Evolutionary conservation across 73 alveolate genomes (phyloP).

Genomic region (Paramecium sonneborni): DNA sequence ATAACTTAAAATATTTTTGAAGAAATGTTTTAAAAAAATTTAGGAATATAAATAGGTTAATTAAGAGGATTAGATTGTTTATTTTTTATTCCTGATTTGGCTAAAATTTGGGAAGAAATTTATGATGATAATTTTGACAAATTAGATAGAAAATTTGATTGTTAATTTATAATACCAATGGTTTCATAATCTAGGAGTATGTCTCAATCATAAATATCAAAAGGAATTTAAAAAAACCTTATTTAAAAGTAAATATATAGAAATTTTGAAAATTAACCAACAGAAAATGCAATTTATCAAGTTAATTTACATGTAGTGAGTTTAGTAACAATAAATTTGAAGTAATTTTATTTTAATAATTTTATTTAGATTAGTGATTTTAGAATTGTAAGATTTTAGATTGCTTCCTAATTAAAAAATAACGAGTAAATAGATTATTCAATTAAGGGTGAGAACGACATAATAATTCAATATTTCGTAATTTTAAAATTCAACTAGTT

Average conservation of each 20-base stretch:
- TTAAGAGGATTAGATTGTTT: conserved; percentile 33
- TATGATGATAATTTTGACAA: conserved; percentile 20
- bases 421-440: neutral
- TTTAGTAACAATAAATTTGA: conserved; percentile 14
- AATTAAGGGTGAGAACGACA: neutral
- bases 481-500: neutral
- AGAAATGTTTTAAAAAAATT: neutral
- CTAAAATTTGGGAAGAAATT: neutral
- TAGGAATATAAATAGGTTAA: neutral
- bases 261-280: neutral
- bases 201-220: neutral
- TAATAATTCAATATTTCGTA: neutral
- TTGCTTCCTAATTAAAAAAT: neutral
- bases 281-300: neutral
- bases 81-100: conserved; percentile 29
- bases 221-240: neutral
- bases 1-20: conserved; percentile 12
- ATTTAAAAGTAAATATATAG: neutral
- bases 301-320: neutral
- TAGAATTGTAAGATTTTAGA: conserved; percentile 14
- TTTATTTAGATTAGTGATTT: neutral
- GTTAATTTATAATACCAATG: neutral
- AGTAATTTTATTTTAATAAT: neutral
- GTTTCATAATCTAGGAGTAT: neutral
- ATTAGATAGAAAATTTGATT: conserved; percentile 5